Base-by-base conservation (phyloP, 2,329 filamentous ascomycete species). In the Rhynchosporium agropyri region DNA sequence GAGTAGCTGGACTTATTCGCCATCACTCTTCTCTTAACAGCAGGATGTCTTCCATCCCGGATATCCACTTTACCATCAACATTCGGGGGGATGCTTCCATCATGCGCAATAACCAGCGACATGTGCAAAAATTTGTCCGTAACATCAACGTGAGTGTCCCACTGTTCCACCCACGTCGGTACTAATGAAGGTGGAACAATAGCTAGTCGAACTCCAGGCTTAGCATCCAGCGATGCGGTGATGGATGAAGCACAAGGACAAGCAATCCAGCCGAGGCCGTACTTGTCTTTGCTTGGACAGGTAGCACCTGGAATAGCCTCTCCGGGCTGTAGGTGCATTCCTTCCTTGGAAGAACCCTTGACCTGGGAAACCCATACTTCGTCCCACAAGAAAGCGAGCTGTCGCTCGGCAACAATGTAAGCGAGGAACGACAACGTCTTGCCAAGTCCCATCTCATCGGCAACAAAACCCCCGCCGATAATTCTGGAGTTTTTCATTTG, bases 361-460 rank as follows among this genome's bases (percentile, higher is more conserved):
- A 4, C 12, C 26, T 62, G 29, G 12, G 63, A 62, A 8, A 46
- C 43, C 3, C 57, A 43, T 7, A 70, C 59, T n/a, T 64, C 50
- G 12, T 60, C 31, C 63, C 63, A 68, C 3, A 70, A 55, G 33
- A 53, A 55, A 6, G 42, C 50, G 8, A 70, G 62, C 45, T 70
- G 68, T 10, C 67, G 56, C 50, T 70, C 68, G 3, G 63, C 67
- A 26, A 69, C 64, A n/a, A 83, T 75, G 0, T 82, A 72, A 0
- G 80, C 77, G 3, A 84, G 70, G 3, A 80, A 77, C 0, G 78
- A 79, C 2, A 84, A 69, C 0, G 82, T 79, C 64, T 85, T 85
- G 0, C 83, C 83, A 75, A 84, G 79, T 0, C 83, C 83, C 82
- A 84, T 84, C 57, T 84, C 82, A 67, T 85, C 83, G 0, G 81